phyloP scores from a whole-genome alignment of 2,329 filamentous ascomycete species.

The Trichoderma sp. region DNA sequence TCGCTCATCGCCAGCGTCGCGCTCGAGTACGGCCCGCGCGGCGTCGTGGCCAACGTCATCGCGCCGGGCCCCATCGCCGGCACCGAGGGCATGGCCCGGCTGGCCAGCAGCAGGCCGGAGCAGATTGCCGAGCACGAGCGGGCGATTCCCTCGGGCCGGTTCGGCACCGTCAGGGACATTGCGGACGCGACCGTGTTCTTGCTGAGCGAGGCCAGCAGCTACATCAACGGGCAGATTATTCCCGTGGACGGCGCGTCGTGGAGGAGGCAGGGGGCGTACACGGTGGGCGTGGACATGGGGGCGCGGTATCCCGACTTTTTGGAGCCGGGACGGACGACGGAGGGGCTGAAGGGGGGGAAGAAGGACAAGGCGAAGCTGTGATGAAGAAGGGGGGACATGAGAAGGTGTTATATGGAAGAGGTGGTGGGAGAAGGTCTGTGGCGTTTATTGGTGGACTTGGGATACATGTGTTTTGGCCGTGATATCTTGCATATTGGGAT shows the following conservation, averaged over 20 bases:
- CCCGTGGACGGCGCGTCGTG: conserved; percentile 70
- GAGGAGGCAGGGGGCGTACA: conserved; percentile 52
- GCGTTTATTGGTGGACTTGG: not conserved
- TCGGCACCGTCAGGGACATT: conserved; percentile 82
- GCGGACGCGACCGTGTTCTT: conserved; percentile 89
- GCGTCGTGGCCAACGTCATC: conserved; percentile 85
- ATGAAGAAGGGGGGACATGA: not conserved
- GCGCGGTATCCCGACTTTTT: conserved; percentile 59
- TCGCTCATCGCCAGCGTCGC: conserved; percentile 77
- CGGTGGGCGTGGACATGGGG: conserved; percentile 50
- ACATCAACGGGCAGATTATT: conserved; percentile 79
- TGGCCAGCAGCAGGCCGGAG: conserved; percentile 48
- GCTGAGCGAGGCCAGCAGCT: conserved; percentile 83
- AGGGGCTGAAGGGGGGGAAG: conserved; percentile 42
- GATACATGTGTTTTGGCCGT: too few relatives aligned
- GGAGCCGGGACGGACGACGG: conserved; percentile 39
- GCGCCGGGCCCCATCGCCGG: conserved; percentile 82
- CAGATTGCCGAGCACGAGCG: conserved; percentile 42
- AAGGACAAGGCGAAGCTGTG: conserved; percentile 47
- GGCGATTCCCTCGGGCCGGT: conserved; percentile 71
- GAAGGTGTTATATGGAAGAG: not conserved
- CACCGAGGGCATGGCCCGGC: conserved; percentile 77
- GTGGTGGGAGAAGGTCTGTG: not conserved
- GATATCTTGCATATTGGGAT: not conserved
- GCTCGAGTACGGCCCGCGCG: conserved; percentile 86